Conservation (phyloP, 1,284 basidiomycete species). For the Cerrena zonata region DNA sequence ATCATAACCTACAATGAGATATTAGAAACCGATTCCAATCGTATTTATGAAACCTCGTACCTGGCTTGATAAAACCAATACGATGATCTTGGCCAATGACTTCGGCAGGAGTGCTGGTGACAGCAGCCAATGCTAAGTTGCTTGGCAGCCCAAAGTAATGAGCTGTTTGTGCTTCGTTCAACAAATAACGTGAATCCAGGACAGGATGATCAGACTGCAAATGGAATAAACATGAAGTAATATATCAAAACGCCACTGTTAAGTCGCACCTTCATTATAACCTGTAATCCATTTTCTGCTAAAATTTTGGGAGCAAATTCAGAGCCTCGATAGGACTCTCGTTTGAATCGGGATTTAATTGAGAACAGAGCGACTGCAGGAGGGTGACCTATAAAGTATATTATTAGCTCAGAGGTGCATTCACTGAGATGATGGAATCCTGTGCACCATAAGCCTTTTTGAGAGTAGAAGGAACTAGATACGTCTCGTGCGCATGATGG, state of each 20-base stretch:
- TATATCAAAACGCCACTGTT: background rate
- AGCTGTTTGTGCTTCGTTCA: constrained; percentile 85
- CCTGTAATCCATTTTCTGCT: constrained; percentile 65
- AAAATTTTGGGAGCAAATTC: constrained; percentile 82
- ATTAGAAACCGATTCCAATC: too few species aligned
- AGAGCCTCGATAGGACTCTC: constrained; percentile 79
- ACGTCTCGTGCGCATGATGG: constrained; percentile 85
- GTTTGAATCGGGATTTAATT: constrained; percentile 57
- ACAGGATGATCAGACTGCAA: constrained; percentile 67
- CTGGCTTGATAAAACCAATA: constrained; percentile 67
- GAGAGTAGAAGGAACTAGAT: constrained; percentile 77
- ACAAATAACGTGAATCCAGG: constrained; percentile 71
- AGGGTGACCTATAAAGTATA: constrained; percentile 32
- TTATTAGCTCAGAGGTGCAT: background rate
- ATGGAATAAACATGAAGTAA: background rate
- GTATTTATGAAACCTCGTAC: constrained; percentile 22
- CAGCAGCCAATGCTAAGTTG: constrained; percentile 61
- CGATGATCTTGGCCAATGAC: constrained; percentile 78
- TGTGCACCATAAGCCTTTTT: constrained; percentile 55
- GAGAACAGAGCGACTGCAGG: constrained; percentile 81
- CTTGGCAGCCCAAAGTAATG: constrained; percentile 67
- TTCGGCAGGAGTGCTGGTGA: constrained; percentile 75
- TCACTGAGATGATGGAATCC: background rate
- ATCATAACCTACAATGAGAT: constrained; percentile 40
- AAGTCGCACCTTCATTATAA: constrained; percentile 63